Base-by-base conservation (phyloP, 2,329 filamentous ascomycete species). In the Pseudogymnoascus sp. region DNA sequence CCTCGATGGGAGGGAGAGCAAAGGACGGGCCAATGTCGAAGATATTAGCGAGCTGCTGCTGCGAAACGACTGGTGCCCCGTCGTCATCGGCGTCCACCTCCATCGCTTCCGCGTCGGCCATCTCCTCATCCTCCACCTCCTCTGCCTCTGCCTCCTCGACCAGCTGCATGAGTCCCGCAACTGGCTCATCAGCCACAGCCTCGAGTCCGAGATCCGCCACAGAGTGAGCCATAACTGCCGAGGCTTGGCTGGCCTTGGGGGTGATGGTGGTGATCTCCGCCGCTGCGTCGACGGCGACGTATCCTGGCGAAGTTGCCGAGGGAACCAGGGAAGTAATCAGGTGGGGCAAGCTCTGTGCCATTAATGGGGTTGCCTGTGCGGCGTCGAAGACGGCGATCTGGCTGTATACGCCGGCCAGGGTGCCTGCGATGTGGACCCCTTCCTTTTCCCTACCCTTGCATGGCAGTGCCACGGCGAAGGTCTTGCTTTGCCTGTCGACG, bases 241-340 rank as follows among this genome's bases (percentile, higher is more conserved):
- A 75, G 2, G 77, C 76, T 31, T 82, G 78, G 62, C 83, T 79
- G 33, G 82, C 81, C 67, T 82, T 82, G 70, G 88, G 83, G 37
- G 79, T 77, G 36, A 85, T 71, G 29, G 81, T 82, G 75, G 84
- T 85, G 39, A 96, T 78, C 68, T 89, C 87, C 11, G 90, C 90
- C 0, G 84, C 79, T n/a, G 87, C 81, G 71, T 96, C 91, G 5
- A 96, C 74, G 8, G 87, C 76, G 39, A 94, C 77, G 71, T 90
- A 96, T 4, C 91, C 90, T 50, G 84, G 85, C 1, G 84, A 83
- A 17, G 79, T 80, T 10, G 81, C 77, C 17, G 84, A 80, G 2
- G 89, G 81, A 1, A 90, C 76, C 1, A 96, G 74, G 10, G 87
- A 84, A 21, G 88, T 83, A 9, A 91, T 82, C 21, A 84, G 75